Percentiles rank a stretch among this genome's conserved stretches.
Conservation (phyloP, 106 monocot species). For the Posidonia australis region DNA sequence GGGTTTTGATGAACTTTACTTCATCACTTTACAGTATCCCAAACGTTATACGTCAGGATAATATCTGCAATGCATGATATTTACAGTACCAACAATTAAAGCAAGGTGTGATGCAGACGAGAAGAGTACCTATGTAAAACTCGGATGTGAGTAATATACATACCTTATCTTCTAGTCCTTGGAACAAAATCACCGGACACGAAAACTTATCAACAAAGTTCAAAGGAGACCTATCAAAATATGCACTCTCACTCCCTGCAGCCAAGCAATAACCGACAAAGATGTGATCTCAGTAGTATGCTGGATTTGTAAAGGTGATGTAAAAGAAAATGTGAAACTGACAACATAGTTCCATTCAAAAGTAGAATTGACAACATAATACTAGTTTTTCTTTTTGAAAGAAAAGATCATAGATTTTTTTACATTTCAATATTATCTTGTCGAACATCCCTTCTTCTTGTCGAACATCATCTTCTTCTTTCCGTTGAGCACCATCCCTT, state of each 20-base stretch:
- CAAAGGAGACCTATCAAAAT: constrained; percentile 72
- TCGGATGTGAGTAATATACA: neutral
- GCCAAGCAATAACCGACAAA: neutral
- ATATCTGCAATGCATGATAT: neutral
- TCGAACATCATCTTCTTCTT: no score
- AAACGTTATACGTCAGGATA: neutral
- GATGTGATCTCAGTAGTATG: constrained; percentile 2
- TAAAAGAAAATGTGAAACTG: neutral
- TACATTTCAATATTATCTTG: no score
- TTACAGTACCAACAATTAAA: neutral
- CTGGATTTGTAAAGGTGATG: neutral
- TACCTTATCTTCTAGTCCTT: constrained; percentile 98
- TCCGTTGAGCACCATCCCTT: no score
- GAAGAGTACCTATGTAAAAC: neutral
- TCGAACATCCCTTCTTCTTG: no score
- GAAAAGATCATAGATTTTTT: no score
- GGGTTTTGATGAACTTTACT: no score
- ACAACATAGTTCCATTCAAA: no score
- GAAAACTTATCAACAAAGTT: constrained; percentile 79
- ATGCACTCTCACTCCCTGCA: constrained; percentile 42
- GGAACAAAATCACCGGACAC: constrained; percentile 88
- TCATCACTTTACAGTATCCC: no score
- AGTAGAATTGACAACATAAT: no score
- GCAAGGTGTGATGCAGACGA: neutral
- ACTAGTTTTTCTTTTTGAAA: no score